These are phyloP conservation scores for Globisporangium yorkense DNA, from an alignment of 352 stramenopile species.

Conservation along the genomic window DNA sequence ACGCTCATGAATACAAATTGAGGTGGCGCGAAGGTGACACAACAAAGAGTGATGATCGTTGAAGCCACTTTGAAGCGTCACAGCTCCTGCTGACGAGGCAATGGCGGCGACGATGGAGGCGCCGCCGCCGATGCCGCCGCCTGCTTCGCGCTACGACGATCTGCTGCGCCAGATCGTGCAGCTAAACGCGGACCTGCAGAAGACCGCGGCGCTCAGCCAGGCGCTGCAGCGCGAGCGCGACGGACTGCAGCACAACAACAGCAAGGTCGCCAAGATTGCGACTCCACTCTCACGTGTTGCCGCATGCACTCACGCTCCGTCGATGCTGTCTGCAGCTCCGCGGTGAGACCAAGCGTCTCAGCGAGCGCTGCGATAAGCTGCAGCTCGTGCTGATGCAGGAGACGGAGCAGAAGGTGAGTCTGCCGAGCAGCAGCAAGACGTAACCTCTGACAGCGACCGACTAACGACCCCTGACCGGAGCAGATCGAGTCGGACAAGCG, in stretches of 20 bases:
- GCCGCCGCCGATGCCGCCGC: conserved; percentile 2
- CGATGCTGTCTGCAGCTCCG: conserved; percentile 32
- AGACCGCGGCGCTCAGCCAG: conserved; percentile 77
- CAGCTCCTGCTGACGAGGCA: not conserved
- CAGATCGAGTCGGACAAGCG: conserved; percentile 71
- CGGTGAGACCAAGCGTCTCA: conserved; percentile 51
- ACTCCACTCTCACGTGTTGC: too few relatives aligned
- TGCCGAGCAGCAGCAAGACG: too few relatives aligned
- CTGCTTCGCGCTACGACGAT: conserved; percentile 51
- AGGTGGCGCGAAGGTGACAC: not conserved
- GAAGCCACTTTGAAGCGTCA: conserved; percentile 1
- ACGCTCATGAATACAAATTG: not conserved
- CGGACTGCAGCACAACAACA: conserved; percentile 49
- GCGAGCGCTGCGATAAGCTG: conserved; percentile 79
- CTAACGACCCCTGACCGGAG: too few relatives aligned
- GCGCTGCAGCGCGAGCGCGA: conserved; percentile 73
- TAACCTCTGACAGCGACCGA: not conserved
- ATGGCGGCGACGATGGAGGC: conserved; percentile 5
- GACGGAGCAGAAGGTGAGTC: conserved; percentile 66
- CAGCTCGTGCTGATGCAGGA: conserved; percentile 75
- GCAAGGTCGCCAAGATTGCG: conserved; percentile 24
- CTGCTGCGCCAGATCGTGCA: conserved; percentile 80
- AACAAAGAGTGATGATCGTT: not conserved
- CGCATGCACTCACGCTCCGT: not conserved
- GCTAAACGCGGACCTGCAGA: conserved; percentile 78